Conservation (phyloP, 352 stramenopile species). For the Plasmopara halstedii region DNA sequence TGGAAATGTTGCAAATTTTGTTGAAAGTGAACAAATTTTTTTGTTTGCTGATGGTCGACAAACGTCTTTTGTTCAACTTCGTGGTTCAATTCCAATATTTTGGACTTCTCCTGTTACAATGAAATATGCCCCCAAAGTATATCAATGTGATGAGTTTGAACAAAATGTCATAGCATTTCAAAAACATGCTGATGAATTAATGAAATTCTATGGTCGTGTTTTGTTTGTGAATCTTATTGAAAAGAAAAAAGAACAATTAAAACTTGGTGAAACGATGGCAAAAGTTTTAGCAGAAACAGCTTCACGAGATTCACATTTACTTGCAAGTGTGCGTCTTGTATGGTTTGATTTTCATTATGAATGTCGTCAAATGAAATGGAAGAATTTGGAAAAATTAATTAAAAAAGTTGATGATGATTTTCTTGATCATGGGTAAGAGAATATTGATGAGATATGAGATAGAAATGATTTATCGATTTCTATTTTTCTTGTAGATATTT, state of each 20-base stretch:
- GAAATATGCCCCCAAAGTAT: slow-evolving; percentile 92
- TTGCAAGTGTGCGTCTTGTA: slow-evolving; percentile 59
- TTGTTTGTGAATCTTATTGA: slow-evolving; percentile 94
- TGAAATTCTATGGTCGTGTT: slow-evolving; percentile 66
- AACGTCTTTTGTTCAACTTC: slow-evolving; percentile 77
- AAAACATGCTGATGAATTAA: slow-evolving; percentile 52
- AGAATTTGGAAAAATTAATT: slow-evolving; percentile 87
- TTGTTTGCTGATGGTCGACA: slow-evolving; percentile 50
- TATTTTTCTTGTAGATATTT: no score
- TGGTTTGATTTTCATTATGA: slow-evolving; percentile 98
- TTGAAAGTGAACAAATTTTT: slow-evolving; percentile 93
- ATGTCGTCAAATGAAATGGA: slow-evolving; percentile 91
- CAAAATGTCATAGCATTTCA: slow-evolving; percentile 51
- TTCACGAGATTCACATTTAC: slow-evolving; percentile 49
- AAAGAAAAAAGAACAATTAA: slow-evolving; percentile 90
- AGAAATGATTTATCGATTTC: no score
- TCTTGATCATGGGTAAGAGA: slow-evolving; percentile 53
- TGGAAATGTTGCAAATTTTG: slow-evolving; percentile 92
- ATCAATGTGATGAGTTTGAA: slow-evolving; percentile 28
- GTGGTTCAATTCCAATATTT: slow-evolving; percentile 92
- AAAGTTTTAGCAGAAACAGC: slow-evolving; percentile 47
- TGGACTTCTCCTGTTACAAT: slow-evolving; percentile 88
- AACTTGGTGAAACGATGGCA: slow-evolving; percentile 88
- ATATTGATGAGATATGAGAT: no score
- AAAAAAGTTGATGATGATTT: slow-evolving; percentile 83